phyloP scores from a whole-genome alignment of 768 basidiomycete species.

The Collybia sordida region DNA sequence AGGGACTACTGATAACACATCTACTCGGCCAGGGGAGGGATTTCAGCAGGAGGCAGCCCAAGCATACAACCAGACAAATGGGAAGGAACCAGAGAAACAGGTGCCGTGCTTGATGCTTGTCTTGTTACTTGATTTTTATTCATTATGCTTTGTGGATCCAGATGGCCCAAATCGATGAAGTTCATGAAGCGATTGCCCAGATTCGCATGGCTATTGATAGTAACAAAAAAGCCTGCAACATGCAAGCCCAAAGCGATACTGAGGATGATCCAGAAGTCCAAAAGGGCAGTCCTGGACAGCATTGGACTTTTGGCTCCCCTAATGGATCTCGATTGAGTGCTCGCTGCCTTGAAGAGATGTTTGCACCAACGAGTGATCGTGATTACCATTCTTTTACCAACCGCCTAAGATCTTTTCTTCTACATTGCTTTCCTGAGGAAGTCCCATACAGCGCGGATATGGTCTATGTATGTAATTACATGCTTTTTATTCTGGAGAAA shows the following conservation, averaged over 20 bases:
- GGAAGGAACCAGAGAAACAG: constrained; percentile 25
- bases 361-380: too few species aligned
- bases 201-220: constrained; percentile 24
- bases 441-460: constrained; percentile 12
- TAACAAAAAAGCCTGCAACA: constrained; percentile 11
- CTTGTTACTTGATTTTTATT: neutral
- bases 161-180: constrained; percentile 25
- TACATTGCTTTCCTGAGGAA: constrained; percentile 10
- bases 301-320: too few species aligned
- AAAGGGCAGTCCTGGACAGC: too few species aligned
- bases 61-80: constrained; percentile 26
- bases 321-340: too few species aligned
- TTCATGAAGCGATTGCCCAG: constrained; percentile 24
- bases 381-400: constrained; percentile 8
- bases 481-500: neutral
- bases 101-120: constrained; percentile 12
- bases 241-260: too few species aligned
- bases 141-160: constrained; percentile 7
- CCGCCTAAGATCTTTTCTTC: constrained; percentile 11
- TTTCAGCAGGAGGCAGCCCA: constrained; percentile 28
- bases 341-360: too few species aligned
- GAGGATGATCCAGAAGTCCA: too few species aligned
- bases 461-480: constrained; percentile 11
- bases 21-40: constrained; percentile 27
- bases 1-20: constrained; percentile 25